phyloP scores from a whole-genome alignment of 2,329 filamentous ascomycete genomes.

The Xylaria sp. region DNA sequence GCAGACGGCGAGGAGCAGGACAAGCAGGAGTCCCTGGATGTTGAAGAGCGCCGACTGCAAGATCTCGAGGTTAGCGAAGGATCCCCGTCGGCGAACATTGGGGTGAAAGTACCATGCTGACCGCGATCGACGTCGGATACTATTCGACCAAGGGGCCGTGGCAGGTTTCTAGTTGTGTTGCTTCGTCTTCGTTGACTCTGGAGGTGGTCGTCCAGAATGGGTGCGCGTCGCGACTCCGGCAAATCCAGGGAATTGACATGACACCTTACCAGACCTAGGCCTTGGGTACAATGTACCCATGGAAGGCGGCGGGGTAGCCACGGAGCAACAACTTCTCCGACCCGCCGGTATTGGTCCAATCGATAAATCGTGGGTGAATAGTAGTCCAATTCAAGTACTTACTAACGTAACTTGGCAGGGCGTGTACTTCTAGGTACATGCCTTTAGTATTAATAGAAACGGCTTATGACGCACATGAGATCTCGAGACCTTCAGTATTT shows the following conservation, averaged over 20 bases:
- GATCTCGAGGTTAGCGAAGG: background rate
- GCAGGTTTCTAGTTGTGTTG: background rate
- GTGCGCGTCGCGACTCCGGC: background rate
- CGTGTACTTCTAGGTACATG: too few species aligned
- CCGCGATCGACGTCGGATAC: background rate
- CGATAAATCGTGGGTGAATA: too few species aligned
- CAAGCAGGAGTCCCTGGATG: constrained; percentile 94
- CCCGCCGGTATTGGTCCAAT: too few species aligned
- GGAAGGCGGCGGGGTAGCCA: background rate
- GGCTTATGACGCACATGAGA: too few species aligned
- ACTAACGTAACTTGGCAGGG: too few species aligned
- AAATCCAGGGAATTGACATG: background rate
- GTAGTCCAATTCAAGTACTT: too few species aligned
- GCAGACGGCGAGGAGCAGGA: constrained; percentile 93
- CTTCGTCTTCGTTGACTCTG: background rate
- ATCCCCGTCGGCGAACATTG: background rate
- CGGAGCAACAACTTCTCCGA: background rate
- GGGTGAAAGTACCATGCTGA: background rate
- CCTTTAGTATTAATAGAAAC: too few species aligned
- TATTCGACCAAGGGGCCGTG: background rate
- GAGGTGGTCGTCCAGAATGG: background rate
- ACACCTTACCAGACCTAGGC: background rate
- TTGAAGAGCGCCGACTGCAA: constrained; percentile 92
- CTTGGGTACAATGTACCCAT: too few species aligned
- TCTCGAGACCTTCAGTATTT: too few species aligned